These are phyloP conservation scores for Podospora comata DNA, from an alignment of 495 filamentous ascomycete genomes.

Conservation along the genomic window DNA sequence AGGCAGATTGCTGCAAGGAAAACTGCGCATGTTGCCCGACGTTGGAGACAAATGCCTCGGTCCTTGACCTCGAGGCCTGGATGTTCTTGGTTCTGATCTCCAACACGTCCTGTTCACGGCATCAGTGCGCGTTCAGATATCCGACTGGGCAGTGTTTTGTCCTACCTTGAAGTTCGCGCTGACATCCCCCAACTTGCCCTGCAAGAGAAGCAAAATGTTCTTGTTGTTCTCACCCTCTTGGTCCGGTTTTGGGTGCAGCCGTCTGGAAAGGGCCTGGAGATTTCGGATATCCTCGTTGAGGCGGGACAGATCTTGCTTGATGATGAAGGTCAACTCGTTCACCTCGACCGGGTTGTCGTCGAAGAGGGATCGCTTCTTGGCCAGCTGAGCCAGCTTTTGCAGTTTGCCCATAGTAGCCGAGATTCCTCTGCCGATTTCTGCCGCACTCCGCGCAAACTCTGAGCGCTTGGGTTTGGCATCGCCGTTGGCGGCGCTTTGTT, in stretches of 20 bases:
- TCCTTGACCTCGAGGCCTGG: slow-evolving; percentile 84
- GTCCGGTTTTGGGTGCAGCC: slow-evolving; percentile 72
- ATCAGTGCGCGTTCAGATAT: not conserved
- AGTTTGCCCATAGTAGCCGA: slow-evolving; percentile 90
- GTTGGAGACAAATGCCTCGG: slow-evolving; percentile 93
- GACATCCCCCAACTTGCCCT: slow-evolving; percentile 93
- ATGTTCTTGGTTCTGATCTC: slow-evolving; percentile 98
- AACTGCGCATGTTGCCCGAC: slow-evolving; percentile 65
- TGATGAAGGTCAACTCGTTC: slow-evolving; percentile 71
- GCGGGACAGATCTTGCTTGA: slow-evolving; percentile 93
- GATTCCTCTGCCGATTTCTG: slow-evolving; percentile 87
- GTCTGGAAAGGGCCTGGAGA: slow-evolving; percentile 64
- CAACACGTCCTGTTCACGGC: slow-evolving; percentile 61
- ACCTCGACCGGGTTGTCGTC: slow-evolving; percentile 96
- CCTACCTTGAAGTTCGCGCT: slow-evolving; percentile 83
- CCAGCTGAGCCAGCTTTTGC: slow-evolving; percentile 88
- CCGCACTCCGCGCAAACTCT: slow-evolving; percentile 87
- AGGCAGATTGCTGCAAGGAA: slow-evolving; percentile 63
- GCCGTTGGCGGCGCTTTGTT: slow-evolving; percentile 74
- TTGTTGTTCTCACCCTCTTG: slow-evolving; percentile 97
- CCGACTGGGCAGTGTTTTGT: not conserved
- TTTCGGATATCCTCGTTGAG: slow-evolving; percentile 82
- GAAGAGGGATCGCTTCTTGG: slow-evolving; percentile 93
- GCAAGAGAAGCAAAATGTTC: slow-evolving; percentile 88
- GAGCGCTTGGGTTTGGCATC: slow-evolving; percentile 51